phyloP scores from a whole-genome alignment of 306 rosid species.

The Gastrolobium bilobum region DNA sequence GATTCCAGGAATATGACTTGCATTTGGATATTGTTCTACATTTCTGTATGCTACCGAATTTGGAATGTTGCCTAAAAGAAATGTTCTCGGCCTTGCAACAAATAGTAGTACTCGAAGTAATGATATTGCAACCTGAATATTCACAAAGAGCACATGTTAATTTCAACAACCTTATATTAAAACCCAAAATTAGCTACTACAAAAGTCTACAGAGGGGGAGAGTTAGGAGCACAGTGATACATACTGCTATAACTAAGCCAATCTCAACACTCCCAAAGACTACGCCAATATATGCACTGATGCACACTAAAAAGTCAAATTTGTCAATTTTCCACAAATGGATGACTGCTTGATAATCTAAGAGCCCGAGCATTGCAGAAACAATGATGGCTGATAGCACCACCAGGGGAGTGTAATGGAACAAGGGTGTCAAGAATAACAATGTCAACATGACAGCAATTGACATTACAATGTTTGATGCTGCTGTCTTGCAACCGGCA shows the following conservation, averaged over 20 bases:
- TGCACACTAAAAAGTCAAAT: constrained; percentile 84
- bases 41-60: constrained; percentile 73
- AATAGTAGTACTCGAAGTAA: constrained; percentile 72
- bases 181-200: not conserved
- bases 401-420: constrained; percentile 92
- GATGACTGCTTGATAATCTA: constrained; percentile 81
- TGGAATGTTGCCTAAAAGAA: constrained; percentile 76
- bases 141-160: constrained; percentile 30
- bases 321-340: constrained; percentile 95
- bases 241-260: constrained; percentile 87
- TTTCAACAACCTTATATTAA: not conserved
- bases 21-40: constrained; percentile 77
- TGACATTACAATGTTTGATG: constrained; percentile 90
- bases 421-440: constrained; percentile 87
- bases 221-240: not conserved
- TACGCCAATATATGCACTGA: constrained; percentile 80
- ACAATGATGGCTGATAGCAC: constrained; percentile 86
- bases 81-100: constrained; percentile 80
- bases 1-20: constrained; percentile 75
- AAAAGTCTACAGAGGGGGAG: not conserved
- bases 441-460: constrained; percentile 88
- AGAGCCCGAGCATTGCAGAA: constrained; percentile 91
- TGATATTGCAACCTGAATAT: constrained; percentile 74
- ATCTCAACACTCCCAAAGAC: constrained; percentile 86
- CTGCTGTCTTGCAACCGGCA: constrained; percentile 97